A percentile compares a stretch with the other conserved stretches of the same genome.
phyloP scores from a whole-genome alignment of 2,329 filamentous ascomycete genomes.

The Colletotrichum lupini region DNA sequence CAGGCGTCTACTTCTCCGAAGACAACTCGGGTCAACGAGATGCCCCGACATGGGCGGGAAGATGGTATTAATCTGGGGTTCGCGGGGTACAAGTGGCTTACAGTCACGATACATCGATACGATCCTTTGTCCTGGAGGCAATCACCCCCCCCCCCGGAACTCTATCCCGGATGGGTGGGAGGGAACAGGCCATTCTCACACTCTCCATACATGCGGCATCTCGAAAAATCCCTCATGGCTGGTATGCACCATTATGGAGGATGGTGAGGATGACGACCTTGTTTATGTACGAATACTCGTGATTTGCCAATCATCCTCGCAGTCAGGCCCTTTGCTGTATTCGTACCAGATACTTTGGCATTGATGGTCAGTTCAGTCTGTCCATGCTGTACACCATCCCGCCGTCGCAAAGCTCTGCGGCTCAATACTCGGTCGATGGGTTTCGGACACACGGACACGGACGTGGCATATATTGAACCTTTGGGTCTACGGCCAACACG shows the following conservation, averaged over 20 bases:
- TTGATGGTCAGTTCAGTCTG: not conserved
- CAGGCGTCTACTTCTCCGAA: not conserved
- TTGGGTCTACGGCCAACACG: not conserved
- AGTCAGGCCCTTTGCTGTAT: not conserved
- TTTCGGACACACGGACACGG: not conserved
- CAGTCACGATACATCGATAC: conserved; percentile 1
- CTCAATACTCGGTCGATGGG: conserved; percentile 9
- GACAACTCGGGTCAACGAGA: not conserved
- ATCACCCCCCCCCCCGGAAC: conserved; percentile 25
- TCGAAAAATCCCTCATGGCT: conserved; percentile 28
- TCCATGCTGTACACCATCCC: not conserved
- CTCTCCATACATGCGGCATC: conserved; percentile 2
- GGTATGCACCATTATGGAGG: conserved; percentile 16
- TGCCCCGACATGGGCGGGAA: not conserved
- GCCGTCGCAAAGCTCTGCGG: conserved; percentile 12
- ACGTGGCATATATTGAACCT: not conserved
- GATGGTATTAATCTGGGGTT: conserved; percentile 15
- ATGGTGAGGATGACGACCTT: conserved; percentile 14
- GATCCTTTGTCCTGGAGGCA: conserved; percentile 21
- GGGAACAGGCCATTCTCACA: conserved; percentile 12
- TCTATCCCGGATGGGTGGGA: not conserved
- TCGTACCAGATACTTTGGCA: conserved; percentile 1
- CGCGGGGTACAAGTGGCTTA: conserved; percentile 21
- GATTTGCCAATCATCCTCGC: not conserved
- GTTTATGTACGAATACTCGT: not conserved